These are phyloP conservation scores for Babesia divergens DNA, from an alignment of 169 alveolate genomes.

Conservation along the genomic window DNA sequence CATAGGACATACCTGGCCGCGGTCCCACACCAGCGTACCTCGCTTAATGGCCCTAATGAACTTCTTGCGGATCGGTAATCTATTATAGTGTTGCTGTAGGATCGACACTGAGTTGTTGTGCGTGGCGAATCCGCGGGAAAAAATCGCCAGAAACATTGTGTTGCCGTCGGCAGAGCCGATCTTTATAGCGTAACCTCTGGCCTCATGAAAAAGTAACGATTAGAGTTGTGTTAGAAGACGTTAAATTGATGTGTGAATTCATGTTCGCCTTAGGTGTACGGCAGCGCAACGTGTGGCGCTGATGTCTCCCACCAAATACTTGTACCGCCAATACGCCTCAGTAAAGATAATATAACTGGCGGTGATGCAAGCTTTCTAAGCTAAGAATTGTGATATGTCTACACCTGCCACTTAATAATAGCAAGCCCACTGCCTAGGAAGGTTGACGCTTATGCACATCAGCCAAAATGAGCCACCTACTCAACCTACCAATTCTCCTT, in stretches of 20 bases:
- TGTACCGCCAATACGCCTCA: neutral
- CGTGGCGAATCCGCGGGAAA: slow-evolving; percentile 43
- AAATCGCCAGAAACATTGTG: neutral
- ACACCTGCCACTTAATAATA: neutral
- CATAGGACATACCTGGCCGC: slow-evolving; percentile 75
- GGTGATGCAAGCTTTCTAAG: neutral
- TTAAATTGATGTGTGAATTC: neutral
- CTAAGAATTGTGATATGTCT: neutral
- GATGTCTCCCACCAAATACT: slow-evolving; percentile 26
- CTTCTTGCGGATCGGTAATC: slow-evolving; percentile 75
- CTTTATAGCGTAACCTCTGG: too few relatives aligned
- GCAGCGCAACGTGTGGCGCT: slow-evolving; percentile 12
- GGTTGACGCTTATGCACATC: slow-evolving; percentile 13
- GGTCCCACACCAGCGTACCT: slow-evolving; percentile 82
- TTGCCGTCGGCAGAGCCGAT: neutral
- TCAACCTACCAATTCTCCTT: slow-evolving; percentile 88
- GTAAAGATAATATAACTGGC: too few relatives aligned
- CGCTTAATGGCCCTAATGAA: slow-evolving; percentile 74
- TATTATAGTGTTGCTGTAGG: slow-evolving; percentile 78
- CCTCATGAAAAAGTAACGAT: too few relatives aligned
- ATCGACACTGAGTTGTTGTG: slow-evolving; percentile 79
- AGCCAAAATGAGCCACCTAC: slow-evolving; percentile 72
- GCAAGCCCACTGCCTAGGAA: neutral
- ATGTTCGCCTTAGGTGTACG: neutral
- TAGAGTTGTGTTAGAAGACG: neutral